A percentile compares a stretch with the other conserved stretches of the same genome.
phyloP scores from a whole-genome alignment of 306 rosid genomes.

The Rosa chinensis region DNA sequence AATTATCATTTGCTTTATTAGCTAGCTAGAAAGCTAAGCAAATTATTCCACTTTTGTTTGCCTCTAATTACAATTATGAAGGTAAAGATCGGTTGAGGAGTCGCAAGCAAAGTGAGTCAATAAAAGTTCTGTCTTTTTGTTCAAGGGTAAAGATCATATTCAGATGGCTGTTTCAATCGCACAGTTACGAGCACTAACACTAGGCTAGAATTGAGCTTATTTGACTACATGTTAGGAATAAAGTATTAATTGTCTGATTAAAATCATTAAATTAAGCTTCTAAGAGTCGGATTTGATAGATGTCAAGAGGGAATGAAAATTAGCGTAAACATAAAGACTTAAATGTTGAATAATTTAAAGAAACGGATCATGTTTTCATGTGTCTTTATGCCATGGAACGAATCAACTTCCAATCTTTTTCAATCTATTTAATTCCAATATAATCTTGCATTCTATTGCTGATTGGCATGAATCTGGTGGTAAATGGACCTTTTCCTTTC shows the following conservation, averaged over 20 bases:
- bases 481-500: not conserved
- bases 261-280: slow-evolving; percentile 11
- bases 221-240: slow-evolving; percentile 20
- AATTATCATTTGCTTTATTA: slow-evolving; percentile 40
- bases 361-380: not conserved
- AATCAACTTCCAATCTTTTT: not conserved
- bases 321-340: slow-evolving; percentile 13
- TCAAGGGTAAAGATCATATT: not conserved
- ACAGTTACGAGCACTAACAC: slow-evolving; percentile 41
- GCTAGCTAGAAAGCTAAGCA: slow-evolving; percentile 33
- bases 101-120: slow-evolving; percentile 34
- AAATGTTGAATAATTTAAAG: slow-evolving; percentile 1
- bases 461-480: slow-evolving; percentile 1
- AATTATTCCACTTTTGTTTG: slow-evolving; percentile 44
- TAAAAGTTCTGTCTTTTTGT: slow-evolving; percentile 21
- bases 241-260: slow-evolving; percentile 17
- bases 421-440: not conserved
- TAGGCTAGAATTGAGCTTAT: slow-evolving; percentile 7
- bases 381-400: slow-evolving; percentile 3
- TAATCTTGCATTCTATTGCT: not conserved
- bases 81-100: slow-evolving; percentile 38
- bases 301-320: slow-evolving; percentile 1
- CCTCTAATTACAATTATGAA: slow-evolving; percentile 27
- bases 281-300: slow-evolving; percentile 29
- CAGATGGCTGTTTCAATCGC: slow-evolving; percentile 30